Conservation (phyloP, 768 basidiomycete species). For the Termitomyces heimii region DNA sequence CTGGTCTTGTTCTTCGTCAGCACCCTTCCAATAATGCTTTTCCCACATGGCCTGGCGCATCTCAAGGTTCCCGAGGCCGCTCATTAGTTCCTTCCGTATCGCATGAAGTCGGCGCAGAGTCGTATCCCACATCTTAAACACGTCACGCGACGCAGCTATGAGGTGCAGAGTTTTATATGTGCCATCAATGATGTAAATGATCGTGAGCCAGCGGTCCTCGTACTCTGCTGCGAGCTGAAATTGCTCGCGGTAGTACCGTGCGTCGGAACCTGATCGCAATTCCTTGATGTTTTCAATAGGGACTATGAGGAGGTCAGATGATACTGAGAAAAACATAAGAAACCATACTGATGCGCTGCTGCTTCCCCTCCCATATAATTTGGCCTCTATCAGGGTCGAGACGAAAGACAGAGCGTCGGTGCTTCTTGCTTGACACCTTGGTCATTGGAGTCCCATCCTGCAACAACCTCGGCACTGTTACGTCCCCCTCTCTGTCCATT, state of each 20-base stretch:
- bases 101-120: conserved; percentile 64
- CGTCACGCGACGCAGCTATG: conserved; percentile 57
- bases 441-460: conserved; percentile 69
- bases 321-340: conserved; percentile 33
- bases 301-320: conserved; percentile 38
- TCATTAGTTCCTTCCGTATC: conserved; percentile 72
- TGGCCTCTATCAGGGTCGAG: conserved; percentile 79
- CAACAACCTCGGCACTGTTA: conserved; percentile 51
- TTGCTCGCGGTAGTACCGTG: conserved; percentile 70
- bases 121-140: conserved; percentile 50
- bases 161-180: conserved; percentile 85
- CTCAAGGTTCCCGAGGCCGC: conserved; percentile 61
- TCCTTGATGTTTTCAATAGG: conserved; percentile 88
- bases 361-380: conserved; percentile 74
- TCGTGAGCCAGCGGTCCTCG: conserved; percentile 80
- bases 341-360: conserved; percentile 54
- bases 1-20: conserved; percentile 56
- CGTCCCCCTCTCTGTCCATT: conserved; percentile 13
- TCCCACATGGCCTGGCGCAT: conserved; percentile 77
- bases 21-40: conserved; percentile 77
- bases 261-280: conserved; percentile 71
- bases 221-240: conserved; percentile 63
- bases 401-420: conserved; percentile 64
- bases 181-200: conserved; percentile 76
- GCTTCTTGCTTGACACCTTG: conserved; percentile 76